Percentiles rank a stretch among this genome's conserved stretches.
Conservation (phyloP, 1,284 basidiomycete species). For the Tilletia walkeri region DNA sequence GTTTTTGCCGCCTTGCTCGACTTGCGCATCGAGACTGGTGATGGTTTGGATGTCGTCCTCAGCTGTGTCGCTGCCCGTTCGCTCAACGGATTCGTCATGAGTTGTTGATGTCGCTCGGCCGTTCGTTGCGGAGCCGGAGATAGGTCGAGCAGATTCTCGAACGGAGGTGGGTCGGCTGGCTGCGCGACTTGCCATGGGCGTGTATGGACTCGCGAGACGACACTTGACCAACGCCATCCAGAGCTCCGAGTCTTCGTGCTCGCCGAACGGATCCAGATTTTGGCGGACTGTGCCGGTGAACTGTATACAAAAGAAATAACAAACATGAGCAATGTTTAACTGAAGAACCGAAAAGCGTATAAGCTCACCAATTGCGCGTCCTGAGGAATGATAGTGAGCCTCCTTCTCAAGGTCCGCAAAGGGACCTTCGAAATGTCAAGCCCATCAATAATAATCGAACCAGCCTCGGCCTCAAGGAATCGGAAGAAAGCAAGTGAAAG, state of each 20-base stretch:
- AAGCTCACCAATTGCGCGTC: constrained; percentile 60
- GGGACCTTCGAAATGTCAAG: constrained; percentile 83
- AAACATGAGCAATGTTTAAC: too few relatives aligned
- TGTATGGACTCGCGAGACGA: constrained; percentile 54
- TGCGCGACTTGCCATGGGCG: constrained; percentile 31
- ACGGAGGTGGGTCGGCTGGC: constrained; percentile 32
- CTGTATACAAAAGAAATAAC: not conserved
- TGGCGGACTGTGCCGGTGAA: constrained; percentile 52
- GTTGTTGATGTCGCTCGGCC: not conserved
- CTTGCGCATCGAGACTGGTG: constrained; percentile 59
- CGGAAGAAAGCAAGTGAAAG: constrained; percentile 91
- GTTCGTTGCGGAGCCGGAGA: not conserved
- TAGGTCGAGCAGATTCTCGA: constrained; percentile 19
- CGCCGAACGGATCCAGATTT: constrained; percentile 65
- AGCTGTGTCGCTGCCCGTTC: constrained; percentile 10
- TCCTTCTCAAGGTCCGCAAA: constrained; percentile 76
- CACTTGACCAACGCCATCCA: constrained; percentile 61
- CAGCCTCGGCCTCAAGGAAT: constrained; percentile 78
- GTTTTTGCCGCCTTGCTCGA: constrained; percentile 61
- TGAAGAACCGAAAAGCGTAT: too few relatives aligned
- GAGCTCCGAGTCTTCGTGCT: constrained; percentile 68
- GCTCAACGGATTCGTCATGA: not conserved
- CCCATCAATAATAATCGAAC: constrained; percentile 81
- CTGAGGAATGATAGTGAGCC: constrained; percentile 85
- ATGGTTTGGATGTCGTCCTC: constrained; percentile 52